These are phyloP conservation scores for Actinidia arguta DNA, from an alignment of 179 eudicot species.

Conservation along the genomic window DNA sequence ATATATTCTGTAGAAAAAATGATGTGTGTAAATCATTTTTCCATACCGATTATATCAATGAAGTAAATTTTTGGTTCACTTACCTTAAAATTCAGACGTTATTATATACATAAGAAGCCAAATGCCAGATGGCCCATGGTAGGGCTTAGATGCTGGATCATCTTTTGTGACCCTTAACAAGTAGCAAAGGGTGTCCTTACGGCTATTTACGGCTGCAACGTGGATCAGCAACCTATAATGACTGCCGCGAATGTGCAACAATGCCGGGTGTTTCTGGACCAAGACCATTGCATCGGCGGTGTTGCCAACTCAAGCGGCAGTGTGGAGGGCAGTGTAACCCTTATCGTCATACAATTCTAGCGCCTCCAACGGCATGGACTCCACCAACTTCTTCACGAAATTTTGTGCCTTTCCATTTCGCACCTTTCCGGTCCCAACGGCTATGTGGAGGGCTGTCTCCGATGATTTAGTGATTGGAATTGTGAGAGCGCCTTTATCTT, in stretches of 20 bases:
- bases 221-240: conserved; percentile 1
- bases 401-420: not conserved
- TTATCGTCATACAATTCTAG: not conserved
- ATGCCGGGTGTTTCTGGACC: conserved; percentile 1
- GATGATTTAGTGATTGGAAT: not conserved
- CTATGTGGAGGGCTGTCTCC: conserved; percentile 12
- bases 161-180: conserved; percentile 10
- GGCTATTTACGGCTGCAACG: conserved; percentile 8
- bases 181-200: conserved; percentile 14
- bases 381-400: conserved; percentile 22
- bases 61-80: not conserved
- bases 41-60: too few species aligned
- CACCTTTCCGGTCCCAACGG: conserved; percentile 13
- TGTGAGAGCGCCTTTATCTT: not conserved
- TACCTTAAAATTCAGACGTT: conserved; percentile 21
- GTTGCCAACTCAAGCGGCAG: conserved; percentile 16
- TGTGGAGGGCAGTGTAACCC: conserved; percentile 6
- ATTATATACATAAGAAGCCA: not conserved
- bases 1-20: too few species aligned
- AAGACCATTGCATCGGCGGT: conserved; percentile 5
- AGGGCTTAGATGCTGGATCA: not conserved
- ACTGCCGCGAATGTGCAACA: not conserved
- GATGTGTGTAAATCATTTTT: too few species aligned
- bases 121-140: not conserved
- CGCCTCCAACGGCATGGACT: conserved; percentile 9